Conservation (phyloP, 495 filamentous ascomycete species). For the Aspergillus bridgeri region DNA sequence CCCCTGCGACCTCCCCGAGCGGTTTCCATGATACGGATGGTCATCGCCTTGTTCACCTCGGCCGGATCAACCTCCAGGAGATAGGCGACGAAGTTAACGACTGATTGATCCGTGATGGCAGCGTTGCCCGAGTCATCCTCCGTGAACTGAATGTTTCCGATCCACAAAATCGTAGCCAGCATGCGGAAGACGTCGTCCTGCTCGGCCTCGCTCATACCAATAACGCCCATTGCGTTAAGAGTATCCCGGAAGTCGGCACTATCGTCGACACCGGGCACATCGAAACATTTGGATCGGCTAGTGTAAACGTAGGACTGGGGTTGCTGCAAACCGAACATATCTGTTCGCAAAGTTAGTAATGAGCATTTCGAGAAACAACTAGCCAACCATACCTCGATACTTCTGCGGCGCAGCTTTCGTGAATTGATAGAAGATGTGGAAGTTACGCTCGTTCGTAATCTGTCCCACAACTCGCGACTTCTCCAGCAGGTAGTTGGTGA, state of each 20-base stretch:
- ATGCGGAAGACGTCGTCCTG: slow-evolving; percentile 98
- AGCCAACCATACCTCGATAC: slow-evolving; percentile 58
- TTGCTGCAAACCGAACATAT: slow-evolving; percentile 82
- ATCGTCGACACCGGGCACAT: slow-evolving; percentile 93
- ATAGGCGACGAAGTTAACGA: slow-evolving; percentile 92
- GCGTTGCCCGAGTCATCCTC: slow-evolving; percentile 92
- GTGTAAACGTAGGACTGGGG: slow-evolving; percentile 96
- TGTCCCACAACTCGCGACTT: slow-evolving; percentile 95
- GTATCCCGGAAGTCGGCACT: slow-evolving; percentile 87
- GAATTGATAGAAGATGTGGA: slow-evolving; percentile 99
- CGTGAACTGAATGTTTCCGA: slow-evolving; percentile 84
- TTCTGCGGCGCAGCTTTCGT: slow-evolving; percentile 86
- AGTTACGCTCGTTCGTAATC: slow-evolving; percentile 93
- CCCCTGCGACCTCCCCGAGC: slow-evolving; percentile 75
- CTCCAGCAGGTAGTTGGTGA: slow-evolving; percentile 96
- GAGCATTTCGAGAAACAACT: background rate
- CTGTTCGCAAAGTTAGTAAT: slow-evolving; percentile 27
- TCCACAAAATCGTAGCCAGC: slow-evolving; percentile 89
- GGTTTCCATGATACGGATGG: slow-evolving; percentile 85
- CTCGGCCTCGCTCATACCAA: slow-evolving; percentile 82
- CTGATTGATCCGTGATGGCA: slow-evolving; percentile 76
- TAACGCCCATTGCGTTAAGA: slow-evolving; percentile 87
- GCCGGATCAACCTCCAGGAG: slow-evolving; percentile 81
- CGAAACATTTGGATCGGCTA: slow-evolving; percentile 86
- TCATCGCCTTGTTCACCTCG: slow-evolving; percentile 83